A percentile compares a stretch with the other conserved stretches of the same genome.
Conservation (phyloP, 2,329 filamentous ascomycete species). For the Grosmannia serpens region DNA sequence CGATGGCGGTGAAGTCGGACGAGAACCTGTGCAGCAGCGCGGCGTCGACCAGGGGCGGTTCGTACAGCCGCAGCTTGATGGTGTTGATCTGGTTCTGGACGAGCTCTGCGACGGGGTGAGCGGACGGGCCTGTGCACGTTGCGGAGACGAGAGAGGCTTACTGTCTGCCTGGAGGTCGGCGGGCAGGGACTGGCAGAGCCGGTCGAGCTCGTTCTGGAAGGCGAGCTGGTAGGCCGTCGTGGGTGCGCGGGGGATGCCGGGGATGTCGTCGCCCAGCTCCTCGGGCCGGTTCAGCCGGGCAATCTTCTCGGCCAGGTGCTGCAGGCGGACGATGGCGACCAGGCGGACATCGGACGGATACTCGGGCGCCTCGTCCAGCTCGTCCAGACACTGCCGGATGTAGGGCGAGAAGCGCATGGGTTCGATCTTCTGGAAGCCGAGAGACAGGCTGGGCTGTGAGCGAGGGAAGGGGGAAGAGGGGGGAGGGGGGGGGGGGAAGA, state of each 20-base stretch:
- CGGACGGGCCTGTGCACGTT: neutral
- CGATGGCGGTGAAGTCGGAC: constrained; percentile 18
- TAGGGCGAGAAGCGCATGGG: constrained; percentile 40
- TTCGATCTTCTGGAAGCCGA: constrained; percentile 32
- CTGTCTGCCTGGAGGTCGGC: constrained; percentile 24
- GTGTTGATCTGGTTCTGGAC: constrained; percentile 29
- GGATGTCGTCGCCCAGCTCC: constrained; percentile 22
- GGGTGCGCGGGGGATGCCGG: constrained; percentile 27
- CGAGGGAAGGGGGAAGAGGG: neutral
- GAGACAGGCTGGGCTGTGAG: constrained; percentile 22
- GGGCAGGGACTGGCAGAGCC: constrained; percentile 25
- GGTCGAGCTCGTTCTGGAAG: constrained; percentile 34
- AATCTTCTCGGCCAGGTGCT: constrained; percentile 40
- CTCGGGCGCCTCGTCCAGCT: constrained; percentile 31
- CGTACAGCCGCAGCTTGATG: constrained; percentile 32
- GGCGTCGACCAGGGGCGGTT: constrained; percentile 30
- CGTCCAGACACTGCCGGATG: constrained; percentile 35
- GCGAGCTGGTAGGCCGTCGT: constrained; percentile 32
- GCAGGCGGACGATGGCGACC: constrained; percentile 34
- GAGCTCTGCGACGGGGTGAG: constrained; percentile 18
- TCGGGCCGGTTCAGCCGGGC: constrained; percentile 25
- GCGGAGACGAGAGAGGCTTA: constrained; percentile 14
- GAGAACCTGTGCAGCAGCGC: constrained; percentile 31
- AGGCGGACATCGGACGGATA: constrained; percentile 34
- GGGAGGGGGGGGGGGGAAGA: neutral